Base-by-base conservation (phyloP, 2,329 filamentous ascomycete species). In the Pyricularia grisea region DNA sequence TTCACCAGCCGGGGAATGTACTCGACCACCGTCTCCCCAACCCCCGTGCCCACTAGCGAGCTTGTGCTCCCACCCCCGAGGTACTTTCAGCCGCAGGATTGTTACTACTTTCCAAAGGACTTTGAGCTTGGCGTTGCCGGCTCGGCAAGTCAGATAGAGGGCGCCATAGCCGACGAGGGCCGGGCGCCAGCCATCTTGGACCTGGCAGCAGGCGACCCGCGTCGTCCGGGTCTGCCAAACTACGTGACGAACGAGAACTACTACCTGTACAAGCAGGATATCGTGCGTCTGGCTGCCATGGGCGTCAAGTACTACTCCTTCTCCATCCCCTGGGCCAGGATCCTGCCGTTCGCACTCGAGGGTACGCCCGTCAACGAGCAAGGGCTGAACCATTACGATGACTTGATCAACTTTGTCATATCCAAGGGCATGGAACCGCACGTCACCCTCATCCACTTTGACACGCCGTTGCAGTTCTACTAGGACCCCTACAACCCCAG, bases 221-320 rank as follows among this genome's bases (percentile, higher is more conserved):
- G 3, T 55, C 42, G 42, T 11, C 42, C 42, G 6, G 9, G 42
- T 6, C 4, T 30, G 14, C 33, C 65, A 7, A 70, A 74, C 31
- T 78, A 80, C 68, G 76, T 79, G 50, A 81, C 81, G 2, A 84
- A 81, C 61, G 82, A 84, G 75, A 80, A 85, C 69, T 86, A 86
- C 73, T 86, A 84, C 70, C 75, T 84, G 9, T 87, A 86, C 72
- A 86, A 85, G 74, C 84, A 86, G 74, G 83, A 86, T 61, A 85
- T 87, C 63, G 83, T 82, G 69, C 79, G 84, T 0, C 77, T 86
- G 10, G 83, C 84, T 0, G 78, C 81, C 2, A 79, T 87, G 74
- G 84, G 84, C 0, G 79, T 84, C 10, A 79, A 79, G 64, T 81
- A 84, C 66, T 85, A 84, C 73, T 81, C 82, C 2, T 86, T 85